These are phyloP conservation scores for Malania oleifera DNA, from an alignment of 164 flowering plant species.

Conservation along the genomic window DNA sequence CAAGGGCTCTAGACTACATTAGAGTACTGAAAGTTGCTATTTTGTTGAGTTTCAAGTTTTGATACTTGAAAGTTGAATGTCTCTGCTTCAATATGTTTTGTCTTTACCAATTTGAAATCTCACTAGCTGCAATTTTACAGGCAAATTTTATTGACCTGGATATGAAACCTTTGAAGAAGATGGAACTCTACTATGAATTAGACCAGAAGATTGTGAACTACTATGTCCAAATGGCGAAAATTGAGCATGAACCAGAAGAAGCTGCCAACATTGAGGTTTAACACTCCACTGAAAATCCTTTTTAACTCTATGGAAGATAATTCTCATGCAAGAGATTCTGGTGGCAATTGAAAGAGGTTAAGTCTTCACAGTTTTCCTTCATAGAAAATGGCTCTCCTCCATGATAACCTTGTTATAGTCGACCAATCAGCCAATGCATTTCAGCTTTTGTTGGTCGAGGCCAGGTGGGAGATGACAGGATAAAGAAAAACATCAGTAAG, in stretches of 20 bases:
- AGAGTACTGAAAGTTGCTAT: background rate
- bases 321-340: too few relatives aligned
- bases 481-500: too few relatives aligned
- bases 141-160: constrained; percentile 79
- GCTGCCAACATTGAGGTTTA: constrained; percentile 3
- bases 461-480: too few relatives aligned
- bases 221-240: constrained; percentile 37
- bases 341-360: too few relatives aligned
- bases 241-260: constrained; percentile 4
- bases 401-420: too few relatives aligned
- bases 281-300: constrained; percentile 8
- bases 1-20: too few relatives aligned
- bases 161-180: constrained; percentile 75
- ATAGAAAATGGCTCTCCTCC: too few relatives aligned
- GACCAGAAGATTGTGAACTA: constrained; percentile 68
- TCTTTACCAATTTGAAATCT: constrained; percentile 6
- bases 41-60: too few relatives aligned
- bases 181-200: constrained; percentile 64
- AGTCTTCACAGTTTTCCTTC: too few relatives aligned
- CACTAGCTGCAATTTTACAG: constrained; percentile 28
- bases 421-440: too few relatives aligned
- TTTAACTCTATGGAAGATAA: too few relatives aligned
- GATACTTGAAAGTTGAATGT: background rate
- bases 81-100: background rate
- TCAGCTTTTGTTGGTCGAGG: too few relatives aligned